phyloP scores from a whole-genome alignment of 2,329 filamentous ascomycete genomes.

The Nemania sp. region DNA sequence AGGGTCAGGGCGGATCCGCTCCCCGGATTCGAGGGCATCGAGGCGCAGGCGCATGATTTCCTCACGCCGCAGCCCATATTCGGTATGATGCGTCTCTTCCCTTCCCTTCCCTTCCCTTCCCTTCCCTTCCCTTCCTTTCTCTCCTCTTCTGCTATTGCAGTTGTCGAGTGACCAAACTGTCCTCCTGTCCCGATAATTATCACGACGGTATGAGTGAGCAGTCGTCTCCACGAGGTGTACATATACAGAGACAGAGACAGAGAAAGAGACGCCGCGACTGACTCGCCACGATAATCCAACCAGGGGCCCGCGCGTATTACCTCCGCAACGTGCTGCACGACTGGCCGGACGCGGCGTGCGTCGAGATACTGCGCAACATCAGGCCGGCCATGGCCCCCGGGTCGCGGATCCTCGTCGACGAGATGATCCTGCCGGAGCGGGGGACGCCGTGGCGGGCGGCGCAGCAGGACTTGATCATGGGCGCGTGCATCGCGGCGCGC shows the following conservation, averaged over 20 bases:
- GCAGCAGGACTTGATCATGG: constrained; percentile 31
- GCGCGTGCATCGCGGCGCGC: constrained; percentile 18
- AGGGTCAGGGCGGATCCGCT: constrained; percentile 26
- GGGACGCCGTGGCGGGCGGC: constrained; percentile 26
- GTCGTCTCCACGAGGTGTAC: no score
- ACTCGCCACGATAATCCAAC: no score
- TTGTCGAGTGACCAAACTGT: no score
- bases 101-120: neutral
- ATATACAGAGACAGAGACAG: neutral
- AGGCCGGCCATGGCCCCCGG: constrained; percentile 26
- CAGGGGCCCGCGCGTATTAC: constrained; percentile 33
- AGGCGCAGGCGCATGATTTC: constrained; percentile 27
- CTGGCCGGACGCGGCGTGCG: constrained; percentile 27
- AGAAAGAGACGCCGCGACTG: no score
- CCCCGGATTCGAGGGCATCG: constrained; percentile 28
- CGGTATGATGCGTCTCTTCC: constrained; percentile 16
- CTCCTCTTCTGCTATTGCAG: no score
- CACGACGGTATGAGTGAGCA: no score
- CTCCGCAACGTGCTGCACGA: constrained; percentile 32
- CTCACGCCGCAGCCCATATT: constrained; percentile 28
- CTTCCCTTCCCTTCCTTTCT: neutral
- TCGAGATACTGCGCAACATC: constrained; percentile 30
- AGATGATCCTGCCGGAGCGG: constrained; percentile 30
- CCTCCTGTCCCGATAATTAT: no score
- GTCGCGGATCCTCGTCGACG: constrained; percentile 31